Base-by-base conservation (phyloP, 176 grass and related monocot genomes). In the Juncus effusus region DNA sequence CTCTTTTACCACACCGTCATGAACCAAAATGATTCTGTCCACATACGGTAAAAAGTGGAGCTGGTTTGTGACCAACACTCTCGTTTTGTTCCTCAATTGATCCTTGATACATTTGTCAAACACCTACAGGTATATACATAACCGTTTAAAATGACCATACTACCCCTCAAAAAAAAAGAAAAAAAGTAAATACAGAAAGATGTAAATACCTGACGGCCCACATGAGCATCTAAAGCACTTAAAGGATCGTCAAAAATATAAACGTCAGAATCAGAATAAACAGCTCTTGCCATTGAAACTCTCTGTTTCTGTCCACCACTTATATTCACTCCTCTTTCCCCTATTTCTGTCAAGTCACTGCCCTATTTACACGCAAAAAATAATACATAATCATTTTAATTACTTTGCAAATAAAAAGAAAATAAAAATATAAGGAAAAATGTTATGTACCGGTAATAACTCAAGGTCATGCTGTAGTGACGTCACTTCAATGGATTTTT, bases 241-340 rank as follows among this genome's bases (percentile, higher is more conserved):
- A 99, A 78, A 62, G 94, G 94, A 72, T 99, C 94, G 77, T 99
- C 94, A 87, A 99, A 99, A 76, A 99, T 80, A 79, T 99, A 93
- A 42, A 99, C 83, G 55, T 99, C 94, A 78, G 94, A 93, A 81
- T 93, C 78, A 28, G 94, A 90, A 80, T 99, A 99, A 64, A 99
- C 94, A 52, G 94, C 94, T 76, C 94, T 93, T 82, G 89, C 94
- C 94, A 99, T 87, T 61, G 94, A 99, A 87, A 99, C 85, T 93
- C 94, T 93, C 82, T 99, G 94, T 62, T 99, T 99, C 74, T 99
- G 94, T 2, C 94, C 89, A 7, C 94, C 94, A 54, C 94, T 99
- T 61, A 99, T 99, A 78, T 93, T 99, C 61, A 99, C 94, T 83
- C 94, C 94, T 81, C 94, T 93, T 90, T 99, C 94, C 40, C 94